Evolutionary conservation across 2,329 filamentous ascomycete species (phyloP), one percentile per base, ranked within the genome.

Genomic region (Raffaelea deltoideospora): DNA sequence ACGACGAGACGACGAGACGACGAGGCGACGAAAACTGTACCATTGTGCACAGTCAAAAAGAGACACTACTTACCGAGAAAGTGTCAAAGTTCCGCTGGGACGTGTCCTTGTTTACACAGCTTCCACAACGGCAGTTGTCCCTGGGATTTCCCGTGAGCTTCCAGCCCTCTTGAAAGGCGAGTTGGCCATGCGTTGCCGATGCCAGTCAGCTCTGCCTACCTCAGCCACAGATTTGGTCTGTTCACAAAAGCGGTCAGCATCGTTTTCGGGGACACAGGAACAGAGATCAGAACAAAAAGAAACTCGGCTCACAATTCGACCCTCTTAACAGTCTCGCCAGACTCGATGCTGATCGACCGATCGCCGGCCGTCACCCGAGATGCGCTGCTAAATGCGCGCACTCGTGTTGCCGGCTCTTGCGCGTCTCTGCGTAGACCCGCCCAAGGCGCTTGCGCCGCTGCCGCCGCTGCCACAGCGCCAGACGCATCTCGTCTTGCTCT

Each of bases 61-160:
- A 48, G n/a, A n/a, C n/a, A n/a, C n/a, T n/a, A n/a, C 61, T 45
- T 52, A 80, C 73, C 39, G 67, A 62, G 47, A 83, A 83, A 0
- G 75, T 82, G 48, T 84, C 68, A 38, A 80, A 63, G 35, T 70
- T 67, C 20, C 78, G 63, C 54, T 87, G 81, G 53, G 66, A 72
- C 5, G 81, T 87, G 42, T 76, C 69, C 39, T 70, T 69, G 53
- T 85, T 77, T 19, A 80, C 64, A 50, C 81, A 86, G 41, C 60
- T 53, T 2, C 54, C 47, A 50, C 80, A 87, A 40, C 74, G 76
- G 49, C 81, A 87, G 48, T 83, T 79, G 47, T 86, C 80, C 43
- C 79, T 77, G 39, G 14, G 3, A 3, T 5, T 26, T 28, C 3
- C 4, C 14, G 2, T 24, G 13, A 14, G 18, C n/a, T 24, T 13